Conservation (phyloP, 345 rosid genomes). For the Acer yangbiense region DNA sequence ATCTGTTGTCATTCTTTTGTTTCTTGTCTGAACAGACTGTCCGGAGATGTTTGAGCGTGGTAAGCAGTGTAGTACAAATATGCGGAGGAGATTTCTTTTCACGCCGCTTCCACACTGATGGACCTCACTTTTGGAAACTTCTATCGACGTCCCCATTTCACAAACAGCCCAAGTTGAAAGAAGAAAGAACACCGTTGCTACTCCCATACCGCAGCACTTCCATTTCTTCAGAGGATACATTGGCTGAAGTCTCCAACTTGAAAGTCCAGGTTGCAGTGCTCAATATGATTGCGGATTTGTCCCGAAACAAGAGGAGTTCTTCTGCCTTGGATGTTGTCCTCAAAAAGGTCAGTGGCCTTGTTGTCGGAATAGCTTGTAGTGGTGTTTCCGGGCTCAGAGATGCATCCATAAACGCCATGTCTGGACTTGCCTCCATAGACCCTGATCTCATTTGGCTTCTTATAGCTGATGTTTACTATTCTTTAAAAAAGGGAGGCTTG, state of each 20-base stretch:
- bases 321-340: constrained; percentile 71
- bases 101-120: constrained; percentile 80
- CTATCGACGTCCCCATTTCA: constrained; percentile 68
- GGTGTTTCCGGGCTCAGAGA: constrained; percentile 64
- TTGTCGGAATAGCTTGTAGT: constrained; percentile 84
- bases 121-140: constrained; percentile 82
- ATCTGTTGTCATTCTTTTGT: neutral
- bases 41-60: constrained; percentile 58
- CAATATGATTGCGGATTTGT: constrained; percentile 72
- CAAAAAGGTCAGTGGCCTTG: constrained; percentile 84
- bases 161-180: constrained; percentile 43
- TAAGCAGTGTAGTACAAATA: constrained; percentile 57
- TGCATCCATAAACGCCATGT: constrained; percentile 67
- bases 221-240: constrained; percentile 42
- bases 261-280: constrained; percentile 83
- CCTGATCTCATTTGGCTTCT: constrained; percentile 94
- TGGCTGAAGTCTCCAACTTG: constrained; percentile 72
- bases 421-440: constrained; percentile 75
- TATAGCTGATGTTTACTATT: constrained; percentile 77
- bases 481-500: constrained; percentile 49
- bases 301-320: constrained; percentile 61
- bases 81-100: constrained; percentile 96
- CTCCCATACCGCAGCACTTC: constrained; percentile 72
- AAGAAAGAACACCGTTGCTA: constrained; percentile 49
- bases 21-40: constrained; percentile 52